phyloP scores from a whole-genome alignment of 768 basidiomycete genomes.

The Russula sp. region DNA sequence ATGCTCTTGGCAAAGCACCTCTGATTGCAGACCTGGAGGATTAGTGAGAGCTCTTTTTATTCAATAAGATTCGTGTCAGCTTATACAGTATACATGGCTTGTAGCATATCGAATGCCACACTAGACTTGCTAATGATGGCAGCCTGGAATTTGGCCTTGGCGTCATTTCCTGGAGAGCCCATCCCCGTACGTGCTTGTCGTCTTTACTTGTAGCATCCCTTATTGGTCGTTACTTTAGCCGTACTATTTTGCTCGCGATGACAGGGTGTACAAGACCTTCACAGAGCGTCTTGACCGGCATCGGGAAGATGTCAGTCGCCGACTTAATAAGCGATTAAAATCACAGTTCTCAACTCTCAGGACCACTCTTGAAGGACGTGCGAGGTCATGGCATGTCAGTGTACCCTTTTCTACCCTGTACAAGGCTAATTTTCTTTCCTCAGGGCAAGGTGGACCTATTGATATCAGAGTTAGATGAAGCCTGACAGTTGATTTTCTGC shows the following conservation, averaged over 20 bases:
- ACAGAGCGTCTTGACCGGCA: slow-evolving; percentile 42
- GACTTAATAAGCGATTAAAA: slow-evolving; percentile 55
- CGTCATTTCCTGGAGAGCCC: slow-evolving; percentile 55
- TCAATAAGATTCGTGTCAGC: neutral
- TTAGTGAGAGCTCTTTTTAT: slow-evolving; percentile 57
- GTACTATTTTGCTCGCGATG: slow-evolving; percentile 94
- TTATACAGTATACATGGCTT: neutral
- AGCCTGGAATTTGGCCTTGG: slow-evolving; percentile 67
- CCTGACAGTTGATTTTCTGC: slow-evolving; percentile 40
- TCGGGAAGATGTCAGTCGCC: slow-evolving; percentile 44
- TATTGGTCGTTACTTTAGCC: slow-evolving; percentile 40
- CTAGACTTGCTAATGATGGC: slow-evolving; percentile 80
- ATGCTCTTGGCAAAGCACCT: slow-evolving; percentile 74
- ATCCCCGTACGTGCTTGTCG: slow-evolving; percentile 61
- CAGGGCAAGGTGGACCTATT: slow-evolving; percentile 66
- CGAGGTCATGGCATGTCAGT: slow-evolving; percentile 30
- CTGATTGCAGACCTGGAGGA: slow-evolving; percentile 83
- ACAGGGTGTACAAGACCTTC: slow-evolving; percentile 76
- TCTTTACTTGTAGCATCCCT: slow-evolving; percentile 6
- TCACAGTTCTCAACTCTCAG: slow-evolving; percentile 65
- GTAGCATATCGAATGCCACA: slow-evolving; percentile 84
- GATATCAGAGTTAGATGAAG: slow-evolving; percentile 60
- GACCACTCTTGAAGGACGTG: slow-evolving; percentile 21
- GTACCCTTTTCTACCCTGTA: neutral
- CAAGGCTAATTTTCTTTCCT: slow-evolving; percentile 16